These are phyloP conservation scores for Leptomonas pyrrhocoris DNA, from an alignment of 208 protist species.

Conservation along the genomic window DNA sequence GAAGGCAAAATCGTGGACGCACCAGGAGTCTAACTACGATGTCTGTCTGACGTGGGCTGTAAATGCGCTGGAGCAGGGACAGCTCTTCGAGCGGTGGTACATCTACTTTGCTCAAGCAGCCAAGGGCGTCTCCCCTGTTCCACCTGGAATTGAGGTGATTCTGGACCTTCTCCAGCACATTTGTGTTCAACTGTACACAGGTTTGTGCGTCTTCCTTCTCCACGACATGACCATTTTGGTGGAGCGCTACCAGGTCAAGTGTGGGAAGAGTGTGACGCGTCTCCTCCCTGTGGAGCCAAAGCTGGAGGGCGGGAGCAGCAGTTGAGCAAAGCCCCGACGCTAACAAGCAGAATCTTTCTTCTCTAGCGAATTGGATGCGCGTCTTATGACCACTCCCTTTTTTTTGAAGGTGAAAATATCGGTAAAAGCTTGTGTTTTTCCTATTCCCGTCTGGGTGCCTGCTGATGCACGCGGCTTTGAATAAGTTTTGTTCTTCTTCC, in stretches of 20 bases:
- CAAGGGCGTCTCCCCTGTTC: slow-evolving; percentile 25
- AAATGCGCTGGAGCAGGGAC: slow-evolving; percentile 69
- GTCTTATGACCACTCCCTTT: not conserved
- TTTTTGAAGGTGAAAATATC: no score
- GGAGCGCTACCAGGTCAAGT: slow-evolving; percentile 69
- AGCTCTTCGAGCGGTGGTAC: slow-evolving; percentile 78
- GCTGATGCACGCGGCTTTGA: not conserved
- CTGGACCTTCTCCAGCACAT: slow-evolving; percentile 51
- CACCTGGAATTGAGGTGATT: slow-evolving; percentile 41
- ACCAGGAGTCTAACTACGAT: slow-evolving; percentile 61
- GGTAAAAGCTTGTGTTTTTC: no score
- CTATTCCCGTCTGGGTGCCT: not conserved
- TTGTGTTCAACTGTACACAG: slow-evolving; percentile 61
- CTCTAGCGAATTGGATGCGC: not conserved
- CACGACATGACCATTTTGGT: slow-evolving; percentile 77
- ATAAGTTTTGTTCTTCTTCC: not conserved
- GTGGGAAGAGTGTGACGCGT: slow-evolving; percentile 58
- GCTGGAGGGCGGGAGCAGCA: slow-evolving; percentile 38
- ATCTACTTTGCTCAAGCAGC: slow-evolving; percentile 64
- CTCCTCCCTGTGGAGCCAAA: slow-evolving; percentile 69
- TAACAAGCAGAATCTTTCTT: no score
- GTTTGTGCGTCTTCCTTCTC: slow-evolving; percentile 67
- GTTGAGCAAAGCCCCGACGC: not conserved
- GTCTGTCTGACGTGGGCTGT: slow-evolving; percentile 60
- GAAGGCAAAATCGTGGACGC: slow-evolving; percentile 72